Base-by-base conservation (phyloP, 352 stramenopile genomes). In the Phytopythium mirpurense region DNA sequence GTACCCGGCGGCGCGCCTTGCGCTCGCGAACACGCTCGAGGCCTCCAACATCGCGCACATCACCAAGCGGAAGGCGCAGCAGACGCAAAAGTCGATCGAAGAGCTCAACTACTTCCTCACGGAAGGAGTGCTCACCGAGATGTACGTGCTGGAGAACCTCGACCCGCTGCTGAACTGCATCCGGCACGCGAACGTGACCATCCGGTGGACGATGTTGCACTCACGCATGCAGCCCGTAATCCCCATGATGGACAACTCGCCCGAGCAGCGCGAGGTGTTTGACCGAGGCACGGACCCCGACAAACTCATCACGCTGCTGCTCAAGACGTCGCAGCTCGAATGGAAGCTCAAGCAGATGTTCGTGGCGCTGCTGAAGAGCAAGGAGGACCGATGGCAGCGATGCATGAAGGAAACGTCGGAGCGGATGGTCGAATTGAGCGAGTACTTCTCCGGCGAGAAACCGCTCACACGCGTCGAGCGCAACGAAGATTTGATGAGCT, bases 321-420 rank as follows among this genome's bases (percentile, higher is more conserved):
- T 98, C 12, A 95, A 98, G 44, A 86, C 89, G 0, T 95, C 91
- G 8, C 92, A 98, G 65, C 70, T 98, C 32, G 95, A 98, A 68
- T 96, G 88, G 82, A 93, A 96, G 50, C 68, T 98, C 3, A 98
- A 98, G 70, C 78, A 93, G 56, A 96, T 96, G 70, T 95, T 98
- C 51, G 79, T 85, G 16, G 63, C 80, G 8, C 67, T 98, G 29
- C 66, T 98, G 12, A 86, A 81, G 21, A 91, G 70, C 44, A 98
- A 97, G 68, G 85, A 96, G 65, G 72, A 86, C 19, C 86, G 90
- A 11, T 98, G 94, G 94, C 80, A 93, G 41, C 78, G 69, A 14
- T 97, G 85, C 57, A 92, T 91, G 74, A 85, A 79, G 24, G 83
- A 95, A 51, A 93, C 81, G 0, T 88, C 81, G 1, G 80, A 96